Base-by-base conservation (phyloP, 805 yeast genomes). In the Teunomyces tritomae region DNA sequence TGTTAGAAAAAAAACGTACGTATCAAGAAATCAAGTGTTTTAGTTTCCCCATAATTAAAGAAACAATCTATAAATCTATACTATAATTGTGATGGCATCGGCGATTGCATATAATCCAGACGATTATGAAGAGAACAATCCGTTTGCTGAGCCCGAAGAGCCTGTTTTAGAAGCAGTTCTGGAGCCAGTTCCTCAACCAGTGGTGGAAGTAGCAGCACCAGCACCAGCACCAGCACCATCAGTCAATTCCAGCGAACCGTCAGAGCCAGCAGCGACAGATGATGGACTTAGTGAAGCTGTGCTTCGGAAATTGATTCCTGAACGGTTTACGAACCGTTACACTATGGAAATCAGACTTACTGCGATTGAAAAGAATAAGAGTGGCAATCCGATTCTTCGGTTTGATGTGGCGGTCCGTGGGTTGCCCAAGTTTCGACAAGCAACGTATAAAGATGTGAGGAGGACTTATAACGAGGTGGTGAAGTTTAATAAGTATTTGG, bases 381-480 rank as follows among this genome's bases (percentile, higher is more conserved):
- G 77, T 44, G 89, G 85, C 49, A 89, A 89, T 57, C 97, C 97
- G 4, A 83, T 87, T 7, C 70, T 92, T 47, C 77, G 83, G 52
- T 84, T 92, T 54, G 89, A 87, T 57, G 75, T 66, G 14, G 41
- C 50, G 3, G 68, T 72, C 16, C 52, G 53, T 8, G 88, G 87
- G 37, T 68, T 91, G 29, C 91, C 95, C 11, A 80, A 84, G 34
- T 94, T 82, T 63, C 74, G 97, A 49, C 89, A 87, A 53, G 68
- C 79, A 6, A 64, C 65, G 7, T 90, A 87, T 64, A 81, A 83
- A 46, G 91, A 84, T 47, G 71, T 92, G 11, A 82, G 96, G 55
- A 79, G 97, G 49, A 84, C 96, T 0, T 86, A 82, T 61, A 77
- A 78, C 49, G 99, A 94, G 64, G 75, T 90, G 54, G 80, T 79